A percentile compares a stretch with the other conserved stretches of the same genome.
phyloP scores from a whole-genome alignment of 768 basidiomycete genomes.

The Rhizopogon vinicolor region DNA sequence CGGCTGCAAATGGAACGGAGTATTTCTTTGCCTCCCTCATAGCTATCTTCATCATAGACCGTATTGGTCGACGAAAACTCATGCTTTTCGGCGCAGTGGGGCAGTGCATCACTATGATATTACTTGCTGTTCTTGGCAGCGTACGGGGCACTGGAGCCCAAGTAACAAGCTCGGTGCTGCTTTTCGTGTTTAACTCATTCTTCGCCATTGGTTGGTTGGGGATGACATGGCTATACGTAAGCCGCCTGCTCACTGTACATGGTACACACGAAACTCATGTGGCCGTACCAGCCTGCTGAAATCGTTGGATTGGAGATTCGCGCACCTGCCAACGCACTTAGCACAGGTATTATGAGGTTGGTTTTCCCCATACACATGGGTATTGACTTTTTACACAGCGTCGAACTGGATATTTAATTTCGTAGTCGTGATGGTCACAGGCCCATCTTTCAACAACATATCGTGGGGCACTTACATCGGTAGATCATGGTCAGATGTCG shows the following conservation, averaged over 20 bases:
- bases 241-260: constrained; percentile 8
- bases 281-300: constrained; percentile 48
- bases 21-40: constrained; percentile 68
- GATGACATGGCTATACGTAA: constrained; percentile 67
- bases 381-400: constrained; percentile 7
- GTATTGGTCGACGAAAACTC: constrained; percentile 65
- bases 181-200: constrained; percentile 71
- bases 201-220: constrained; percentile 70
- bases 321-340: constrained; percentile 60
- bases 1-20: constrained; percentile 68
- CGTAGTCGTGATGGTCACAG: constrained; percentile 55
- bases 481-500: constrained; percentile 12
- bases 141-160: constrained; percentile 43
- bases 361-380: neutral
- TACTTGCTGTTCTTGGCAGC: constrained; percentile 55
- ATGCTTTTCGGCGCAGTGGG: constrained; percentile 70
- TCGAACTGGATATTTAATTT: constrained; percentile 59
- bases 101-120: constrained; percentile 51
- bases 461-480: constrained; percentile 59
- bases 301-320: constrained; percentile 59
- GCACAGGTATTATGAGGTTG: constrained; percentile 32
- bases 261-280: neutral
- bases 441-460: constrained; percentile 54
- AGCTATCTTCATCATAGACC: constrained; percentile 69
- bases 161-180: constrained; percentile 46